Evolutionary conservation across 331 rosid genomes (phyloP), one percentile per base, ranked within the genome.

Genomic region (Cydonia oblonga): DNA sequence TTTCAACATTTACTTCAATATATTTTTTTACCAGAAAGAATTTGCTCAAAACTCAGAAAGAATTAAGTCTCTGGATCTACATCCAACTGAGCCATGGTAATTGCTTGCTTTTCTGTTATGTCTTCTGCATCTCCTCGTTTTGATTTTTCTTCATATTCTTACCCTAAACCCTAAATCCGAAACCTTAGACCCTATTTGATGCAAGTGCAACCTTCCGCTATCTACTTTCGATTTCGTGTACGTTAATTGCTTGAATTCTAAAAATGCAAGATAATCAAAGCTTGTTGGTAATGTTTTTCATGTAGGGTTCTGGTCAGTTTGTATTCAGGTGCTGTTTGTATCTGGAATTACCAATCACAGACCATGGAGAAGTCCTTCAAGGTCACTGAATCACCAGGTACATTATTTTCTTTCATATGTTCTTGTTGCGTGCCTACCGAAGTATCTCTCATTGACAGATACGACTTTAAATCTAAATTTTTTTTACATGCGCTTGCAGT

Each of bases 341-440:
- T 95, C 80, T 91, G 93, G 96, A 91, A 91, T 89, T 83, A 91
- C 86, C 93, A 89, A 72, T 85, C 99, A 71, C 92, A 89, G 97
- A 83, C 88, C 59, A 78, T 88, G 90, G 92, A 89, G 35, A 91
- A 87, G 76, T 91, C 98, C 77, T 84, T 91, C 82, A 92, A 91
- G 87, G 92, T 85, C 73, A 86, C 98, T 0, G 96, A 93, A 44
- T 80, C 91, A 77, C 96, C 98, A 83, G 98, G 98, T 93, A 76
- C 71, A 66, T 66, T 14, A 24, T 32, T 66, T 61, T 23, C 24
- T 53, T 15, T 68, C 74, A 68, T 71, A 57, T 32, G 33, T 52
- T 57, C 78, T 64, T 76, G 42, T 66, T 71, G 68, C 0, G 13
- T 56, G 35, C 71, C 53, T 44, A 40, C 15, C 12, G 10, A 24